Evolutionary conservation across 2,329 filamentous ascomycete genomes (phyloP).

Genomic region (Clonostachys solani): DNA sequence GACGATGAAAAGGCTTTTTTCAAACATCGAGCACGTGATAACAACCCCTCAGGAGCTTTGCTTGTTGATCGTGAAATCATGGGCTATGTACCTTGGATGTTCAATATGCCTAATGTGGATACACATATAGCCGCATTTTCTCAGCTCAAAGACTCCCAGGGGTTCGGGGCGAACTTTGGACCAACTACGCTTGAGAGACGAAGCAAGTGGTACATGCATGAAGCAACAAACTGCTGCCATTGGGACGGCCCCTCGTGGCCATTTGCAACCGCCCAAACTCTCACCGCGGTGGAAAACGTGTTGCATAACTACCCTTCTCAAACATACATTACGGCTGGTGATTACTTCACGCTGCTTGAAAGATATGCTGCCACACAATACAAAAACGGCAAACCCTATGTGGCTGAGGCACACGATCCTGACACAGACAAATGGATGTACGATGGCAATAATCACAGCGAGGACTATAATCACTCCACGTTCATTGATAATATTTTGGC

Average conservation of each 20-base stretch:
- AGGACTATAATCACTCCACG: conserved; percentile 34
- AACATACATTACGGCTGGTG: conserved; percentile 23
- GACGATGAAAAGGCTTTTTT: not conserved
- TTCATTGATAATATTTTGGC: conserved; percentile 38
- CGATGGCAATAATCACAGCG: conserved; percentile 24
- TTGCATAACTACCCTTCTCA: conserved; percentile 15
- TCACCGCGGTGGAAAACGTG: conserved; percentile 30
- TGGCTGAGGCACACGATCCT: conserved; percentile 37
- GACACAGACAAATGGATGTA: conserved; percentile 12
- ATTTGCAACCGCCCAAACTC: conserved; percentile 32
- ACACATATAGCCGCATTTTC: conserved; percentile 13
- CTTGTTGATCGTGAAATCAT: conserved; percentile 32
- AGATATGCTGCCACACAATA: conserved; percentile 33
- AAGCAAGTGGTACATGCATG: conserved; percentile 28
- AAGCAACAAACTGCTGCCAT: conserved; percentile 21
- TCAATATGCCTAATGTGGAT: conserved; percentile 30
- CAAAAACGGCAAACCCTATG: conserved; percentile 28
- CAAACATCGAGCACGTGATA: conserved; percentile 6
- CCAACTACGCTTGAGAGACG: conserved; percentile 35
- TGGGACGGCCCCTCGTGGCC: conserved; percentile 43
- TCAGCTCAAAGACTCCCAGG: no score
- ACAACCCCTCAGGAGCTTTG: conserved; percentile 20
- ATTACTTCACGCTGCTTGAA: conserved; percentile 28
- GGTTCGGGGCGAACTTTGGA: no score
- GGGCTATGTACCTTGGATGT: conserved; percentile 34